Evolutionary conservation across 257 asterid species (phyloP), one percentile per base, ranked within the genome.

Genomic region (Jasminum sambac): DNA sequence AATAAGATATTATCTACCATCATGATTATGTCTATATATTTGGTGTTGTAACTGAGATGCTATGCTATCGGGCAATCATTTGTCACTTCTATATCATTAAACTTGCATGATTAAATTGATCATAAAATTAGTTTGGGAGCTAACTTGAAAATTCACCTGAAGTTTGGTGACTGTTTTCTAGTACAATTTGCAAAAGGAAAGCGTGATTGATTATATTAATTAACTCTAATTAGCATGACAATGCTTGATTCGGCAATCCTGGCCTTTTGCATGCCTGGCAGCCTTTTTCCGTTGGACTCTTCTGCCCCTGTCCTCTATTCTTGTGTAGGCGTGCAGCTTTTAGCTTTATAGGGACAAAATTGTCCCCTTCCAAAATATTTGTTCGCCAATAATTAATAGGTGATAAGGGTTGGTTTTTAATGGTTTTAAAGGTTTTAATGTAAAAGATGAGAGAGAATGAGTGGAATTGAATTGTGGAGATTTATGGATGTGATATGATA

Each of bases 231-330:
- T 17, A 62, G 44, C 23, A 5, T 1, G 63, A 2, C 11, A 66
- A 17, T 63, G 52, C 1, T 38, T 68, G 70, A 63, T 64, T 73
- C 65, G 8, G 5, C 16, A 52, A 38, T 46, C 13, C 13, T 74
- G 78, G 71, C 77, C 76, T 63, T 77, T 75, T 74, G 82, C 84
- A 58, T 24, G 52, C 78, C 82, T 82, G 83, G 70, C 83, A 77
- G 80, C 76, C 70, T 73, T 80, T 36, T 36, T 66, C 4, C 43
- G 17, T 52, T 80, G 79, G 83, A 77, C 82, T 21, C 50, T 64
- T 46, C 61, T 83, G 77, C 76, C 80, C 84, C 67, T 73, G n/a
- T 60, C 46, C 38, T 13, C 13, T n/a, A 21, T 14, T 46, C 57
- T 6, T 6, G 57, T 46, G 14, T 46, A 46, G 57, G 57, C 21